Evolutionary conservation across 2,329 filamentous ascomycete genomes (phyloP).

Genomic region (Clarireedia sp.): DNA sequence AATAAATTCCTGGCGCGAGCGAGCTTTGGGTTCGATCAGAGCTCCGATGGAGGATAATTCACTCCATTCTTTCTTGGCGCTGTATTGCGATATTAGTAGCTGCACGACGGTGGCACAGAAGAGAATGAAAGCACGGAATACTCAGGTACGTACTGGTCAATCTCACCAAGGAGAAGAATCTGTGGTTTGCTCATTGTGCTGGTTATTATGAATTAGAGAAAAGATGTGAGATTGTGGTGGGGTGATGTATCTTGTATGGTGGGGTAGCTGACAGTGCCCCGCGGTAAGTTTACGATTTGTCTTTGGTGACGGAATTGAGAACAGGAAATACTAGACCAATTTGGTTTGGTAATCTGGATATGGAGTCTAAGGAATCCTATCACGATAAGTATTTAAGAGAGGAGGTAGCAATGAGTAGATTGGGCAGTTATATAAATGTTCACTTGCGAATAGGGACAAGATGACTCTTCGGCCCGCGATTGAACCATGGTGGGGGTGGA

Average conservation of each 20-base stretch:
- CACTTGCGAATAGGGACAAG: background rate
- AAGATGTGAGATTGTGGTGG: background rate
- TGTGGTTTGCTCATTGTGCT: conserved; percentile 41
- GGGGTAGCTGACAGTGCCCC: no score
- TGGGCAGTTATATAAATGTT: background rate
- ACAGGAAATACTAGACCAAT: no score
- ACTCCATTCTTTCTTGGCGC: conserved; percentile 59
- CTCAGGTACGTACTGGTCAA: conserved; percentile 49
- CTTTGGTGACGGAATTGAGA: no score
- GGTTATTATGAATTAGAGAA: background rate
- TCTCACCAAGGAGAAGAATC: conserved; percentile 53
- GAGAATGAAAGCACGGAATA: background rate
- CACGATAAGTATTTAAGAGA: no score
- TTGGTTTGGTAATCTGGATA: no score
- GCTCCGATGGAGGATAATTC: conserved; percentile 54
- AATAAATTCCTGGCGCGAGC: conserved; percentile 58
- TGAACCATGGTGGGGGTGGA: background rate
- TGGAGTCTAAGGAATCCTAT: no score
- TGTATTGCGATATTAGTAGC: conserved; percentile 28
- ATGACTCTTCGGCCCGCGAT: background rate
- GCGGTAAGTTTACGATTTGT: no score
- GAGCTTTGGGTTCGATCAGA: conserved; percentile 54
- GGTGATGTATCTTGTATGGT: background rate
- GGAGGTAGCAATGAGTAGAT: background rate
- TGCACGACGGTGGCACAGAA: background rate